Conservation (phyloP, 371 early-diverging fungal genomes). For the Mortierella sp. region DNA sequence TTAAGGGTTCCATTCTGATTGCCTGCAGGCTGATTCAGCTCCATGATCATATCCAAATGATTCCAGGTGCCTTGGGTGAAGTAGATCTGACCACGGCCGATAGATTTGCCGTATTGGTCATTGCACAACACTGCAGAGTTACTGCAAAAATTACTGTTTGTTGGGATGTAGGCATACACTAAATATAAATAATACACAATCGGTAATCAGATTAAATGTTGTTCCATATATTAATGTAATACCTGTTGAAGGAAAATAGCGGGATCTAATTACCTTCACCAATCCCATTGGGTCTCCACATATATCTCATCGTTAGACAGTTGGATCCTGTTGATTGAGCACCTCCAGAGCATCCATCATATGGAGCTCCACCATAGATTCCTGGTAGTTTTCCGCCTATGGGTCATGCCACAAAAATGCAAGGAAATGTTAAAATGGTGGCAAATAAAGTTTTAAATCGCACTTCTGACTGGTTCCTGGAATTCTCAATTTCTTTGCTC, state of each 20-base stretch:
- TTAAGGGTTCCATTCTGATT: slow-evolving; percentile 58
- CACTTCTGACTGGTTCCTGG: background rate
- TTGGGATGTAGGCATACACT: slow-evolving; percentile 66
- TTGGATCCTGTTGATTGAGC: slow-evolving; percentile 58
- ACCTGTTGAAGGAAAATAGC: background rate
- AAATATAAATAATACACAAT: slow-evolving; percentile 6
- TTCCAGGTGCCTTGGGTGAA: slow-evolving; percentile 60
- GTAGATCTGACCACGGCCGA: slow-evolving; percentile 63
- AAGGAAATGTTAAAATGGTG: slow-evolving; percentile 10
- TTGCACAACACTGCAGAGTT: slow-evolving; percentile 56
- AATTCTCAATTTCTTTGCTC: background rate
- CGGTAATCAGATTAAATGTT: background rate
- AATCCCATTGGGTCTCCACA: slow-evolving; percentile 61
- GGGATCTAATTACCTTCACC: slow-evolving; percentile 56
- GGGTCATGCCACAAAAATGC: background rate
- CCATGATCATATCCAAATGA: slow-evolving; percentile 61
- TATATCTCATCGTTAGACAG: slow-evolving; percentile 62
- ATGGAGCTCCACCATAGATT: slow-evolving; percentile 55
- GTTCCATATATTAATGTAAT: background rate
- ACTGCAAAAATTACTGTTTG: slow-evolving; percentile 49
- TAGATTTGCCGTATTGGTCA: slow-evolving; percentile 63
- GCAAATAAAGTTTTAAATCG: slow-evolving; percentile 2
- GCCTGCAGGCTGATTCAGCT: slow-evolving; percentile 59
- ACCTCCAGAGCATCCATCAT: slow-evolving; percentile 65
- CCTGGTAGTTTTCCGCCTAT: slow-evolving; percentile 54